A percentile compares a stretch with the other conserved stretches of the same genome.
Evolutionary conservation across 2,329 filamentous ascomycete genomes (phyloP).

Genomic region (Fusarium verticillioides): DNA sequence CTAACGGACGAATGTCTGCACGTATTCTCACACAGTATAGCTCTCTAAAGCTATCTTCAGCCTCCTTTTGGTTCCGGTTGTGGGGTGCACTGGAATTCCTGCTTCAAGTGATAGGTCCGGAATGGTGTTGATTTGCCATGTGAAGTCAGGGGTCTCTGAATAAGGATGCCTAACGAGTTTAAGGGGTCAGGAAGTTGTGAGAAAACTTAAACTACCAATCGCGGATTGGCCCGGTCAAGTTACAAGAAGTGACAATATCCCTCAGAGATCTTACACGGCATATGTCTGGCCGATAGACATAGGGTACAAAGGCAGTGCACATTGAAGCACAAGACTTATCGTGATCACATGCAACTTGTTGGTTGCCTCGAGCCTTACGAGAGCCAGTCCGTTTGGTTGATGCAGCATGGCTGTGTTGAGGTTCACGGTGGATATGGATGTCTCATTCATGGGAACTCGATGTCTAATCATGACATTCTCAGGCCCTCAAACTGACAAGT

Average conservation of each 20-base stretch:
- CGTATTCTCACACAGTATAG: slow-evolving; percentile 7
- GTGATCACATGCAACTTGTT: not conserved
- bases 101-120: slow-evolving; percentile 10
- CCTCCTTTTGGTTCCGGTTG: slow-evolving; percentile 3
- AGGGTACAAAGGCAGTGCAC: slow-evolving; percentile 30
- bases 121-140: slow-evolving; percentile 8
- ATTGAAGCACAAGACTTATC: slow-evolving; percentile 1
- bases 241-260: slow-evolving; percentile 3
- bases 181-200: not conserved
- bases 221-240: slow-evolving; percentile 1
- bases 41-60: slow-evolving; percentile 8
- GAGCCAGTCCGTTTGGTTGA: slow-evolving; percentile 9
- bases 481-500: slow-evolving; percentile 6
- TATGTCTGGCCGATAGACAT: slow-evolving; percentile 5
- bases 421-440: slow-evolving; percentile 19
- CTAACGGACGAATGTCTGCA: slow-evolving; percentile 29
- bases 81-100: slow-evolving; percentile 24
- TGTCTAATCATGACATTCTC: slow-evolving; percentile 14
- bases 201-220: not conserved
- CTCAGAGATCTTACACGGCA: not conserved
- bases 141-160: slow-evolving; percentile 5
- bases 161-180: slow-evolving; percentile 11
- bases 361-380: slow-evolving; percentile 8
- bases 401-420: slow-evolving; percentile 13
- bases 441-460: slow-evolving; percentile 8